Evolutionary conservation across 768 basidiomycete species (phyloP), one percentile per base, ranked within the genome.

Genomic region (Sistotremastrum suecicum): DNA sequence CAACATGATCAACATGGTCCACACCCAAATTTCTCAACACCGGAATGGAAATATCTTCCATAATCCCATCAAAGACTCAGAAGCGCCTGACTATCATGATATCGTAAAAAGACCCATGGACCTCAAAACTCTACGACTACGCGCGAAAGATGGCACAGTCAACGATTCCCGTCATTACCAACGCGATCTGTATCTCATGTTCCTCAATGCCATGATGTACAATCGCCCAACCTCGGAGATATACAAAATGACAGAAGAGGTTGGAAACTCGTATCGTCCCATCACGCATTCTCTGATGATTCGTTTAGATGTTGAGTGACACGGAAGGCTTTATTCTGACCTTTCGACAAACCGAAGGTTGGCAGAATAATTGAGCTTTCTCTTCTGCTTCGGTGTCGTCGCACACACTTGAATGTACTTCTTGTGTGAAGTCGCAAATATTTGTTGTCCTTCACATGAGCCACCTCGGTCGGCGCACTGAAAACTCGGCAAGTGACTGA

Each of bases 171-270:
- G 82, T 33, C 90, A 97, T 58, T 95, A 83, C 55, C 84, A 92
- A 58, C 70, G 89, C 51, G 94, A 95, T 54, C 75, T 92, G 7
- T 82, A 78, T 57, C 68, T 95, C 50, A 94, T 97, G 83, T 94
- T 95, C 61, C 85, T 89, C 5, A 97, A 98, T 60, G 87, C 94
- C 4, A 82, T 94, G 78, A 89, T 97, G 84, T 98, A 90, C 60
- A 98, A 98, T 52, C 68, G 81, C 41, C 83, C 87, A 1, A 78
- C 77, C 3, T 84, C 82, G 10, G 85, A 88, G 57, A 81, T 94
- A n/a, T 78, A 81, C 51, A 70, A 69, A 44, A 94, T 92, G 86
- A 87, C 92, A 5, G 79, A 88, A 58, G 87, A 91, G 68, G 90
- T 91, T 57, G 62, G 82, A 38, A 46, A 32, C 34, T 49, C 12